phyloP scores from a whole-genome alignment of 116 monocot genomes.

The Cymodocea nodosa region DNA sequence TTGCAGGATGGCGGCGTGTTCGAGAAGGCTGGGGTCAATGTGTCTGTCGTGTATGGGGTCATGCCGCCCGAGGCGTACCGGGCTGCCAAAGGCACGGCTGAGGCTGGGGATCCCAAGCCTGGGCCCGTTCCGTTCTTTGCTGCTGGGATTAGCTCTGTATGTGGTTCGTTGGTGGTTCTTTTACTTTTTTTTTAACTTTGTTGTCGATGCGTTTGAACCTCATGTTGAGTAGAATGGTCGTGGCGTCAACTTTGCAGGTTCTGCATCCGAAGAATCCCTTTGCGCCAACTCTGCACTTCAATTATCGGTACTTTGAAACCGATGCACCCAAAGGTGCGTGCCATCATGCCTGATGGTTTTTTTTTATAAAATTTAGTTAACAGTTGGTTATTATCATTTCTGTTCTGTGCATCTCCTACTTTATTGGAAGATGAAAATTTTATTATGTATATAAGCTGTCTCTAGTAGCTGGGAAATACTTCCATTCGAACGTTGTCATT shows the following conservation, averaged over 20 bases:
- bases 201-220: background rate
- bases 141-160: slow-evolving; percentile 92
- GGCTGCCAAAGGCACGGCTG: slow-evolving; percentile 25
- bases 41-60: slow-evolving; percentile 88
- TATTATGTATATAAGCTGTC: no score
- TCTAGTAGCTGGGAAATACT: no score
- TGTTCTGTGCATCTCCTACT: no score
- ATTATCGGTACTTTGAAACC: slow-evolving; percentile 97
- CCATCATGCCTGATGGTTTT: no score
- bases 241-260: slow-evolving; percentile 37
- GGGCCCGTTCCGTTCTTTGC: slow-evolving; percentile 94
- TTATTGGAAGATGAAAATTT: no score
- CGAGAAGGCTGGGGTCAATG: slow-evolving; percentile 97
- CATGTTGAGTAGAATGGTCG: background rate
- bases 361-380: no score
- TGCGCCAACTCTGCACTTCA: slow-evolving; percentile 94
- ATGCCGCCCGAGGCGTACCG: slow-evolving; percentile 97
- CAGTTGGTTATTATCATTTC: no score
- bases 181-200: background rate
- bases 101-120: slow-evolving; percentile 16
- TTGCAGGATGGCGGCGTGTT: slow-evolving; percentile 83
- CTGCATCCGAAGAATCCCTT: slow-evolving; percentile 99
- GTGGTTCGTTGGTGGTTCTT: background rate
- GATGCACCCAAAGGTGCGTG: slow-evolving; percentile 96
- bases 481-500: no score